phyloP scores from a whole-genome alignment of 164 flowering plant species.

The Taxillus chinensis region DNA sequence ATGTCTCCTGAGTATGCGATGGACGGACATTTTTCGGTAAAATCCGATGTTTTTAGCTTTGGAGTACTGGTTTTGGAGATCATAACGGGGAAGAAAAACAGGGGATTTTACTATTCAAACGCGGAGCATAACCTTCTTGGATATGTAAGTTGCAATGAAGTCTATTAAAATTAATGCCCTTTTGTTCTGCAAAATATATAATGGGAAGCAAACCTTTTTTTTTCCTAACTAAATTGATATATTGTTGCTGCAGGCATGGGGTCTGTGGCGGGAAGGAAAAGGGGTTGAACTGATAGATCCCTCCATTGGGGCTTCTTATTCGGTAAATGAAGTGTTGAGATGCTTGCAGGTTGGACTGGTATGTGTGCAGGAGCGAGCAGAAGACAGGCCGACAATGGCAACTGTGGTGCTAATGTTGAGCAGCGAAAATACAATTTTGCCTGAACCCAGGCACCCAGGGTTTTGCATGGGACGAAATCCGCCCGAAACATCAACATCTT shows the following conservation, averaged over 20 bases:
- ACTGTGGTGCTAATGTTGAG: constrained; percentile 35
- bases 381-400: constrained; percentile 39
- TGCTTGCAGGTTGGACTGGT: constrained; percentile 45
- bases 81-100: constrained; percentile 47
- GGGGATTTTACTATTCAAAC: constrained; percentile 32
- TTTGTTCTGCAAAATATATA: not conserved
- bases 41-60: constrained; percentile 65
- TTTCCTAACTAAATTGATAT: not conserved
- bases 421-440: constrained; percentile 28
- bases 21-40: constrained; percentile 52
- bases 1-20: constrained; percentile 73
- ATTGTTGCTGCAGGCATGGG: constrained; percentile 29
- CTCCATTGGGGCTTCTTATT: constrained; percentile 9
- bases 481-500: constrained; percentile 23
- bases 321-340: constrained; percentile 21
- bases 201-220: not conserved
- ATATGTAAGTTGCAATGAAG: constrained; percentile 28
- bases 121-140: constrained; percentile 42
- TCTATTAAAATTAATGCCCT: not conserved
- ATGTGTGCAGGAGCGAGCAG: constrained; percentile 44
- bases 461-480: constrained; percentile 28
- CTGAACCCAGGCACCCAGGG: constrained; percentile 32
- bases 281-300: constrained; percentile 29
- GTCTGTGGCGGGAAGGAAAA: constrained; percentile 33
- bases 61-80: constrained; percentile 62